Conservation (phyloP, 1,284 basidiomycete species). For the Ganoderma meredithae region DNA sequence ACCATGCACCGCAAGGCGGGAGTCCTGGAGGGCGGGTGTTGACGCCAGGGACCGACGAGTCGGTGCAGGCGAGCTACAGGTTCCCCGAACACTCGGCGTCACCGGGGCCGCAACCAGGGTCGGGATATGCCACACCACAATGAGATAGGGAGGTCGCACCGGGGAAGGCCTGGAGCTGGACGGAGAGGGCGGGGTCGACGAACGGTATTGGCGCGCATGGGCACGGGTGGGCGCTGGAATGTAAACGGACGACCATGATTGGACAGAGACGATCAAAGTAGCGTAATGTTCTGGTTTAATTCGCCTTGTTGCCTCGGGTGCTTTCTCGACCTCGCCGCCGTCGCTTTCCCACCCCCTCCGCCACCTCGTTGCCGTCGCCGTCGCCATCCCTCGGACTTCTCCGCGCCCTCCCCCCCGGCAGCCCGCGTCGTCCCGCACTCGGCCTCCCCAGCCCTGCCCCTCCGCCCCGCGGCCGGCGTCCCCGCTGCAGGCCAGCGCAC, state of each 20-base stretch:
- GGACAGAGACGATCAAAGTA: slow-evolving; percentile 29
- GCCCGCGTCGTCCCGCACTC: neutral
- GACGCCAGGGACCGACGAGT: slow-evolving; percentile 36
- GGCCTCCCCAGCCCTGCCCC: neutral
- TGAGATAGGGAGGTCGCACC: slow-evolving; percentile 11
- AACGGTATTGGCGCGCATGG: slow-evolving; percentile 1
- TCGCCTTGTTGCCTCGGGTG: slow-evolving; percentile 9
- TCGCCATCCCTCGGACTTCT: slow-evolving; percentile 3
- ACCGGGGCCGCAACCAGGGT: slow-evolving; percentile 42
- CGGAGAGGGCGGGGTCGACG: neutral
- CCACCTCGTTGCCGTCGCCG: neutral
- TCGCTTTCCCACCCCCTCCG: slow-evolving; percentile 13
- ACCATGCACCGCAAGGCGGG: slow-evolving; percentile 34
- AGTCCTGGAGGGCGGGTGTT: slow-evolving; percentile 37
- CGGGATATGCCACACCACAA: slow-evolving; percentile 45
- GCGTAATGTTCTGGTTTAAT: slow-evolving; percentile 28
- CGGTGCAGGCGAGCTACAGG: slow-evolving; percentile 36
- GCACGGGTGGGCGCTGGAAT: slow-evolving; percentile 6
- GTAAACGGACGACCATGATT: slow-evolving; percentile 24
- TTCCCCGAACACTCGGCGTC: slow-evolving; percentile 43
- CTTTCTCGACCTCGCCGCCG: slow-evolving; percentile 11
- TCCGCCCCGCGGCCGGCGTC: neutral
- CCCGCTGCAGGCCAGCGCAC: slow-evolving; percentile 13
- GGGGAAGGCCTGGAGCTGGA: neutral
- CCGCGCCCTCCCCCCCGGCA: neutral